Evolutionary conservation across 2,329 filamentous ascomycete species (phyloP), one percentile per base, ranked within the genome.

Genomic region (Ilyonectria robusta): DNA sequence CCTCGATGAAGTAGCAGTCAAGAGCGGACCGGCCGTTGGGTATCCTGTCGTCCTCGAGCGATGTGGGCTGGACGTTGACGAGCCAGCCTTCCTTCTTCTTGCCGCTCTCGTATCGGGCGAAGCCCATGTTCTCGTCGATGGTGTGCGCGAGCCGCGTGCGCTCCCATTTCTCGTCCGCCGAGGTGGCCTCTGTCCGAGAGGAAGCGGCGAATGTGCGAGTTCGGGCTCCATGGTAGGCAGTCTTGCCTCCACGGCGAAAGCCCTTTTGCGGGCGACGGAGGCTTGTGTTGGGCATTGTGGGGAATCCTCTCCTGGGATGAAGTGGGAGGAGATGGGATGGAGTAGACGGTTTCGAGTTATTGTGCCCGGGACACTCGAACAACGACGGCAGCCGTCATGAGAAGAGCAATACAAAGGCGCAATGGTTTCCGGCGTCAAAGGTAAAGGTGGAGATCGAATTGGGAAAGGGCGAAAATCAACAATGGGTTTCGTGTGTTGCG

Each of bases 1-100:
- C 93, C 75, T 95, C 93, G 66, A 99, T 92, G 82, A 99, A 99
- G 84, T 98, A 99, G 82, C 94, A 98, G 83, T 99, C 96, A 63
- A 99, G 90, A 9, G 94, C 96, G 1, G 96, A 93, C 71, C 94
- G 91, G 42, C 96, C 96, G 66, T 94, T 93, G 1, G 93, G 91
- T 51, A 93, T 88, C 73, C 94, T 93, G 17, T 95, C 88, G 78
- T 98, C 95, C 80, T 97, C 86, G 85, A 99, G 87, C 13, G 91
- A 90, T 0, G 96, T 98, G 44, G 94, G 91, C 79, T 97, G 94
- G 84, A 98, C 93, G 78, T 98, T 99, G 74, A 95, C 94, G 4
- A 99, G 89, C 96, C 96, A 99, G 70, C 97, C 95, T 56, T 93
- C 89, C 78, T 91, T 93, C 74, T 84, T 86, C 82, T 92, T 94